phyloP scores from a whole-genome alignment of 106 monocot genomes.

The Acanthochlamys bracteata region DNA sequence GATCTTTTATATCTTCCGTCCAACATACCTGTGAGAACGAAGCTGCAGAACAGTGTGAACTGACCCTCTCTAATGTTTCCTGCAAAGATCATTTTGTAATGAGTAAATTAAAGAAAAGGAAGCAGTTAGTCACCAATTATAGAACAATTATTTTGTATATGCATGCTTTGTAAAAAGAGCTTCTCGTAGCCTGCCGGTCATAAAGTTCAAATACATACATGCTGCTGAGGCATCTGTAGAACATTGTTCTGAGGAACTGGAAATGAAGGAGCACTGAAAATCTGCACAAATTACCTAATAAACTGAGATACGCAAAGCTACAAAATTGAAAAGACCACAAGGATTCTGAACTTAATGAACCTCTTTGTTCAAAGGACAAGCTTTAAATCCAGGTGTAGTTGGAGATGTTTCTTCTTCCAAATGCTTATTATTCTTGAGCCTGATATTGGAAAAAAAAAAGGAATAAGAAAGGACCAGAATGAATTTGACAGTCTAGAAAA shows the following conservation, averaged over 20 bases:
- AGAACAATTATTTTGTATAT: too few species aligned
- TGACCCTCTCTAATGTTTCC: too few species aligned
- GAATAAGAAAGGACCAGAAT: too few species aligned
- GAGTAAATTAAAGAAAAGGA: too few species aligned
- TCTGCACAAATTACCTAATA: constrained; percentile 21
- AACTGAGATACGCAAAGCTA: background rate
- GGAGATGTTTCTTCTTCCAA: constrained; percentile 11
- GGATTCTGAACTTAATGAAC: constrained; percentile 14
- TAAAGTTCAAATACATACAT: constrained; percentile 20
- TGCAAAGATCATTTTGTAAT: too few species aligned
- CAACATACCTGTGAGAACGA: too few species aligned
- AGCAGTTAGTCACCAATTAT: too few species aligned
- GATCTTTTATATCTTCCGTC: too few species aligned
- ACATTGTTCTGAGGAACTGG: constrained; percentile 44
- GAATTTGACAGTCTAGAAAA: background rate
- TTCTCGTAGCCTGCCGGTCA: too few species aligned
- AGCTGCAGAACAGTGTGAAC: too few species aligned
- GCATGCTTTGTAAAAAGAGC: too few species aligned
- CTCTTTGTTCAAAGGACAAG: constrained; percentile 67
- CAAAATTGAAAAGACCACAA: constrained; percentile 1
- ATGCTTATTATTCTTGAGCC: constrained; percentile 25
- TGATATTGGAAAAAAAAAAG: constrained; percentile 8
- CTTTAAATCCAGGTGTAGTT: constrained; percentile 34
- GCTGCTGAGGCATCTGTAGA: constrained; percentile 38
- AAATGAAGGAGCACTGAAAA: constrained; percentile 54